phyloP scores from a whole-genome alignment of 192 early-diverging fungal genomes.

The Dimargaris xerosporica region DNA sequence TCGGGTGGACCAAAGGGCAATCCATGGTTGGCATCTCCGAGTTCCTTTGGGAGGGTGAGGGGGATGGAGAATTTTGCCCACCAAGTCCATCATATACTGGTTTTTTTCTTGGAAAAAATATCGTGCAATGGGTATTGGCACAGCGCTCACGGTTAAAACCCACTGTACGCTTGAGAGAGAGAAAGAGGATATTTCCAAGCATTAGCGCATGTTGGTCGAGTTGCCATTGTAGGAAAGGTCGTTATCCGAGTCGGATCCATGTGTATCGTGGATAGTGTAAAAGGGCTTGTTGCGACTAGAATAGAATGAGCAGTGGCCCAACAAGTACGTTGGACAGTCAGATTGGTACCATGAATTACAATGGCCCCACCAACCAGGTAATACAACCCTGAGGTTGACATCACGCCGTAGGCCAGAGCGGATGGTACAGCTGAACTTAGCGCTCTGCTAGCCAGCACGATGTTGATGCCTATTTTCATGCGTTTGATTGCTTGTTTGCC shows the following conservation, averaged over 20 bases:
- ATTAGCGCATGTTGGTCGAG: constrained; percentile 10
- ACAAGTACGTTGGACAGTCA: background rate
- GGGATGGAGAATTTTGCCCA: no score
- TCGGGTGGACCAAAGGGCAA: no score
- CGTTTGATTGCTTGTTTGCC: no score
- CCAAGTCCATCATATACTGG: no score
- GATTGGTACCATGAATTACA: background rate
- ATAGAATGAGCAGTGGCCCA: background rate
- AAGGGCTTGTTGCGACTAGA: background rate
- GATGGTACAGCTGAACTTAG: background rate
- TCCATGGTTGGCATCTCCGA: no score
- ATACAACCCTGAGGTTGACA: background rate
- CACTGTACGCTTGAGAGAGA: no score
- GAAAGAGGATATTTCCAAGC: no score
- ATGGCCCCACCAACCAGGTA: background rate
- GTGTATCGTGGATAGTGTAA: background rate
- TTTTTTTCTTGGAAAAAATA: no score
- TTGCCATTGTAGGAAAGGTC: constrained; percentile 9
- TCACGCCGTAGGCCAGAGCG: background rate
- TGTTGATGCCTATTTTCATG: background rate
- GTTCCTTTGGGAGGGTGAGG: no score
- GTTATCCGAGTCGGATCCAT: background rate
- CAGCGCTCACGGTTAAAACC: no score
- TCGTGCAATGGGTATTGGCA: no score
- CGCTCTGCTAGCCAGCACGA: background rate